Conservation (phyloP, 2,329 filamentous ascomycete genomes). For the Colletotrichum sublineola region DNA sequence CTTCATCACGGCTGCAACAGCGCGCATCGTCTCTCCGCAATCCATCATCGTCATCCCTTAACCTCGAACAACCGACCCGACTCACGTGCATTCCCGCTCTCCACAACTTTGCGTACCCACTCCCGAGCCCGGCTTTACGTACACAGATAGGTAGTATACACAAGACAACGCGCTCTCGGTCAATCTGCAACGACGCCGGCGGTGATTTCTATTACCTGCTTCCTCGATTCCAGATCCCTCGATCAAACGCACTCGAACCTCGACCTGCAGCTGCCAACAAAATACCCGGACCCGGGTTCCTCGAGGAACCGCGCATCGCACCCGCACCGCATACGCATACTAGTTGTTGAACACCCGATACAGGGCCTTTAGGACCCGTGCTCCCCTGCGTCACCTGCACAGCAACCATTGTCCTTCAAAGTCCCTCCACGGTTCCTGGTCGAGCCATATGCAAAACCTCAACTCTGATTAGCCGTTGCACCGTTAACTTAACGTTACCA, state of each 20-base stretch:
- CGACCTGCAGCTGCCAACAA: conserved; percentile 16
- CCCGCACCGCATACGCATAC: conserved; percentile 11
- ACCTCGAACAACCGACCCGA: conserved; percentile 38
- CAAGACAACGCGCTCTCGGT: neutral
- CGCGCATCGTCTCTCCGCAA: neutral
- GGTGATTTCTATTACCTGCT: neutral
- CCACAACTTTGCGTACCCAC: conserved; percentile 37
- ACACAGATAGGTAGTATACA: neutral
- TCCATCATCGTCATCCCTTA: conserved; percentile 14
- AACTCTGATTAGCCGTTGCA: conserved; percentile 37
- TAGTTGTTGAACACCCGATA: conserved; percentile 12
- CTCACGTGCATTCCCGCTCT: conserved; percentile 31
- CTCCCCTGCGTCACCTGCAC: conserved; percentile 33
- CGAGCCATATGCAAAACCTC: conserved; percentile 25
- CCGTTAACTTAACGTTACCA: conserved; percentile 40
- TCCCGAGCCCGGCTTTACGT: neutral
- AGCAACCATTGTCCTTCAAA: conserved; percentile 29
- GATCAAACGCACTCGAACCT: neutral
- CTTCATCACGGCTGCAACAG: conserved; percentile 2
- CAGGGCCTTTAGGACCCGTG: conserved; percentile 24
- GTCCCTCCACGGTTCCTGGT: conserved; percentile 30
- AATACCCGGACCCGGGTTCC: conserved; percentile 2
- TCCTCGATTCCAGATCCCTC: conserved; percentile 21
- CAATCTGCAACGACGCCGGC: conserved; percentile 26
- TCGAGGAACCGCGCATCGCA: conserved; percentile 9